These are phyloP conservation scores for Globisporangium emineosum DNA, from an alignment of 352 stramenopile genomes.

Conservation along the genomic window DNA sequence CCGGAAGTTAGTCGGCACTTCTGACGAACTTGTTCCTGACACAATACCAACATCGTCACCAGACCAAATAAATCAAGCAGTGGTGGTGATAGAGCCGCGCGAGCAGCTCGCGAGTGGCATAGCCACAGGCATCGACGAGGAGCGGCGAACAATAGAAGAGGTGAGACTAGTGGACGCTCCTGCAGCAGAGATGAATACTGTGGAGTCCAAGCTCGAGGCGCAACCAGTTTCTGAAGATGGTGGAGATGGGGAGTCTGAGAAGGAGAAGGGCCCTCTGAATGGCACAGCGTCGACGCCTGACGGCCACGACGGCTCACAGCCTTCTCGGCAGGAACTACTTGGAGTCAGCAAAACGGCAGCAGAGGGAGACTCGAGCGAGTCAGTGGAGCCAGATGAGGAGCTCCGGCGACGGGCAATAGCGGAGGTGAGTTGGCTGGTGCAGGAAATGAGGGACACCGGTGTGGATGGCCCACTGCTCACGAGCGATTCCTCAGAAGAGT, in stretches of 20 bases:
- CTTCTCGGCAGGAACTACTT: not conserved
- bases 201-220: not conserved
- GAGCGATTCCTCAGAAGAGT: constrained; percentile 34
- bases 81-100: too few species aligned
- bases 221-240: not conserved
- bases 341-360: too few species aligned
- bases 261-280: not conserved
- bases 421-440: constrained; percentile 21
- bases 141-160: too few species aligned
- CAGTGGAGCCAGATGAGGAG: not conserved
- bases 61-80: too few species aligned
- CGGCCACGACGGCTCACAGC: too few species aligned
- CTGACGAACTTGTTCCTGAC: not conserved
- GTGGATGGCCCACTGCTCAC: constrained; percentile 20
- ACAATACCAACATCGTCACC: too few species aligned
- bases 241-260: not conserved
- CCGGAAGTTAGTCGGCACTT: not conserved
- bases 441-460: constrained; percentile 18
- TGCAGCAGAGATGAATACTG: not conserved
- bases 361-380: not conserved
- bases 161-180: not conserved
- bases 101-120: not conserved
- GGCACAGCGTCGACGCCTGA: not conserved
- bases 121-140: not conserved
- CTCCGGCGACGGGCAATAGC: constrained; percentile 18